phyloP scores from a whole-genome alignment of 441 rosid species.

The Cnidoscolus chayamansa region DNA sequence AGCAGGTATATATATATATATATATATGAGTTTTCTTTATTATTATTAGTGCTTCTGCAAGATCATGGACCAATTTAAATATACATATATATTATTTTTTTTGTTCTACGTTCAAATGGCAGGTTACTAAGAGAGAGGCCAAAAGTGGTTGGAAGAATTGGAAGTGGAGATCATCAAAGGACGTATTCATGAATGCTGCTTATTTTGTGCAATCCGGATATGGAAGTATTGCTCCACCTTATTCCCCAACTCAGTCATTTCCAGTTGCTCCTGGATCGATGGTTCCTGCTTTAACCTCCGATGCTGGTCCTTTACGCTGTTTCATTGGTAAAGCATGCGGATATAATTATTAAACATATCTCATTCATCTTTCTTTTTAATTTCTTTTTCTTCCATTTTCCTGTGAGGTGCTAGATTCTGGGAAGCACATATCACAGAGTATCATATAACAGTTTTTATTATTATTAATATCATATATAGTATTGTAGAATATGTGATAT shows the following conservation, averaged over 20 bases:
- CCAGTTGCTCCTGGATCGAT: constrained; percentile 66
- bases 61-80: too few relatives aligned
- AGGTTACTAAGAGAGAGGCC: constrained; percentile 81
- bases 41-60: too few relatives aligned
- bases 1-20: constrained; percentile 43
- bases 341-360: neutral
- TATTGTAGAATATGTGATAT: too few relatives aligned
- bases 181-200: constrained; percentile 72
- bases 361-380: neutral
- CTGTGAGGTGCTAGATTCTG: neutral
- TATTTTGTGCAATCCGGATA: constrained; percentile 84
- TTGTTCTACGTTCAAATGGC: too few relatives aligned
- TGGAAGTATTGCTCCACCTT: constrained; percentile 53
- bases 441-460: too few relatives aligned
- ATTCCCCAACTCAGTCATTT: constrained; percentile 62
- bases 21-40: neutral
- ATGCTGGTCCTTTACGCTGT: constrained; percentile 66
- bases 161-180: constrained; percentile 88
- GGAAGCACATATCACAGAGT: neutral
- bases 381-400: neutral
- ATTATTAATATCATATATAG: too few relatives aligned
- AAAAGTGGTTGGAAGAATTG: constrained; percentile 55
- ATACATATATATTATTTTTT: too few relatives aligned
- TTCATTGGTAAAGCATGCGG: constrained; percentile 44
- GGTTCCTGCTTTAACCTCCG: constrained; percentile 59